phyloP scores from a whole-genome alignment of 805 yeast species.

The Teunomyces aglyptinius region DNA sequence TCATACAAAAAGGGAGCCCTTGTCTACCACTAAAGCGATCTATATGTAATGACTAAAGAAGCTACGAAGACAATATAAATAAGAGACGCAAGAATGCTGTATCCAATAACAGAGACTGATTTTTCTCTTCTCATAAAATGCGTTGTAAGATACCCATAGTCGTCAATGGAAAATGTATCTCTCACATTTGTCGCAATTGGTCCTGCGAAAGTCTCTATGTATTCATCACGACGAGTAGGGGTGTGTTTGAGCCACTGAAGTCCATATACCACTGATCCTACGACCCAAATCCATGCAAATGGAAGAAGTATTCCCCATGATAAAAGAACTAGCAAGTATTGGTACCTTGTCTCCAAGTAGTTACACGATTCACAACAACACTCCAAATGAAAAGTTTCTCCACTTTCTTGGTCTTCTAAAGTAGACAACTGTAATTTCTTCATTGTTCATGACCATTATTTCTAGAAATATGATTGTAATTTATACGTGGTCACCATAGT shows the following conservation, averaged over 20 bases:
- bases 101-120: background rate
- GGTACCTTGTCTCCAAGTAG: background rate
- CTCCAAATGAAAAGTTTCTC: background rate
- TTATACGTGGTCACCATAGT: background rate
- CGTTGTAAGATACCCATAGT: slow-evolving; percentile 14
- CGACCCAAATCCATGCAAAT: slow-evolving; percentile 16
- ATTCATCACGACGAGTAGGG: slow-evolving; percentile 10
- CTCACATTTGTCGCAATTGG: slow-evolving; percentile 7
- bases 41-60: background rate
- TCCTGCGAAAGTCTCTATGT: slow-evolving; percentile 6
- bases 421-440: background rate
- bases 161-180: slow-evolving; percentile 13
- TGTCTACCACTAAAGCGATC: background rate
- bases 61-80: background rate
- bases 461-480: background rate
- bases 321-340: slow-evolving; percentile 6
- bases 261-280: slow-evolving; percentile 7
- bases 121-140: background rate
- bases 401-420: background rate
- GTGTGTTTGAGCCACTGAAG: slow-evolving; percentile 4
- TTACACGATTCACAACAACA: slow-evolving; percentile 10
- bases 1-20: too few relatives aligned
- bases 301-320: slow-evolving; percentile 19
- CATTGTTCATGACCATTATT: background rate
- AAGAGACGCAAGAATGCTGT: background rate